phyloP scores from a whole-genome alignment of 2,329 filamentous ascomycete species.

The Beauveria sp. region DNA sequence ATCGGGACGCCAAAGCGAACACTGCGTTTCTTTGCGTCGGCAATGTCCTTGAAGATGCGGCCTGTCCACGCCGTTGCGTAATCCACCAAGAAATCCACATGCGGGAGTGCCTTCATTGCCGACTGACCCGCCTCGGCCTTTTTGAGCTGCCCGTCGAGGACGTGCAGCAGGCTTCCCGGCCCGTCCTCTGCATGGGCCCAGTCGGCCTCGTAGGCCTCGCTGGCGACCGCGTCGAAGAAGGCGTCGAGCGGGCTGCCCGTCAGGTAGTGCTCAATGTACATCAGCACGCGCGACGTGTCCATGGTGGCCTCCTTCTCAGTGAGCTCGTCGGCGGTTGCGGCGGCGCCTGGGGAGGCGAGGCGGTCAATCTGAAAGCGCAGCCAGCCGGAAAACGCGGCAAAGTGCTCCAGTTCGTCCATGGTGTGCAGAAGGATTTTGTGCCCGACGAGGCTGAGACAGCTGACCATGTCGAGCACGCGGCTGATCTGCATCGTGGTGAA shows the following conservation, averaged over 20 bases:
- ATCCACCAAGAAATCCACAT: conserved; percentile 55
- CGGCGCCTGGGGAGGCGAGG: conserved; percentile 54
- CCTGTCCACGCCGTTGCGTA: conserved; percentile 51
- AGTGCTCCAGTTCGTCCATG: conserved; percentile 71
- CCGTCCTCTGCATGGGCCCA: conserved; percentile 37
- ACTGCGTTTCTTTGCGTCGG: conserved; percentile 60
- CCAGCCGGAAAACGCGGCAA: conserved; percentile 74
- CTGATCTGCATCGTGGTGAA: conserved; percentile 57
- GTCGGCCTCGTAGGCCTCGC: conserved; percentile 43
- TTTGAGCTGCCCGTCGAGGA: conserved; percentile 42
- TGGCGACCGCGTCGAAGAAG: conserved; percentile 46
- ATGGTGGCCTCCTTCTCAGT: conserved; percentile 70
- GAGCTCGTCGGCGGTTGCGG: conserved; percentile 58
- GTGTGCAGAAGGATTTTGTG: conserved; percentile 65
- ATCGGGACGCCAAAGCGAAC: conserved; percentile 57
- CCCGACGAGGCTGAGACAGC: conserved; percentile 66
- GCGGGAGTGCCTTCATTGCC: conserved; percentile 46
- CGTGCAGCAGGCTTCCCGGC: conserved; percentile 36
- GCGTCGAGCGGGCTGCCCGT: conserved; percentile 55
- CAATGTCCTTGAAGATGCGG: conserved; percentile 58
- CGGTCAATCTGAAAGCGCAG: conserved; percentile 75
- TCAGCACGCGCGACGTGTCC: conserved; percentile 63
- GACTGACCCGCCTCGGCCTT: conserved; percentile 37
- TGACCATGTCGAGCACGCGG: conserved; percentile 60
- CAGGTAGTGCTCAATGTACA: conserved; percentile 69